Evolutionary conservation across 1,284 basidiomycete species (phyloP), one percentile per base, ranked within the genome.

Genomic region (Amylostereum chailletii): DNA sequence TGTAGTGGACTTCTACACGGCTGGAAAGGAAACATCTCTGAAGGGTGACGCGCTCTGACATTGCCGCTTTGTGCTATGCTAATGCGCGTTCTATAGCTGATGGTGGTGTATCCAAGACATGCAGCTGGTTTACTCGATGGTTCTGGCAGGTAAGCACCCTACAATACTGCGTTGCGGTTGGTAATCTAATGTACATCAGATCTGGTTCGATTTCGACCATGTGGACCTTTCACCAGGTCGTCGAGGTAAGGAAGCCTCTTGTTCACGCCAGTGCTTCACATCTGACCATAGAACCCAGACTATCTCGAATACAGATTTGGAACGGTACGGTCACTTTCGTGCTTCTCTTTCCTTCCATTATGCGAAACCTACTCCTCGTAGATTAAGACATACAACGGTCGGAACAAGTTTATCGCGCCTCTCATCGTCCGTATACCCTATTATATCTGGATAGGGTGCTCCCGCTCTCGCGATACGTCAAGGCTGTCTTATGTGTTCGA

Each of bases 241-340:
- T 37, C 70, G 84, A 9, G 32, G 42, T 43, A 6, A 19, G 42
- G 29, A 11, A 27, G 19, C 8, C 7, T 42, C 40, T 42, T 30
- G 32, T 7, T 27, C 30, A 29, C n/a, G n/a, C 7, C n/a, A 30
- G 42, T 43, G 26, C 6, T n/a, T 4, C 11, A 40, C 39, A 11
- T 26, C 9, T 26, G 27, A 26, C 32, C 42, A 43, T 43, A 11
- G 27, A n/a, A 10, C 27, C 9, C 30, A 44, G 81, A 85, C 53
- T 90, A 90, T 63, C 72, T 91, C 46, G 88, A 91, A 63, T 87
- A 90, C 69, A 82, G 80, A 56, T 90, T 90, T 66, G 86, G 85
- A 34, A 89, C 86, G 40, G 74, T 74, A 43, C 51, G 68, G 63
- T 2, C 33, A 30, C 36, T 7, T n/a, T 37, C 40, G 8, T 49